Conservation (phyloP, 1,284 basidiomycete genomes). For the Peniophora sp. region DNA sequence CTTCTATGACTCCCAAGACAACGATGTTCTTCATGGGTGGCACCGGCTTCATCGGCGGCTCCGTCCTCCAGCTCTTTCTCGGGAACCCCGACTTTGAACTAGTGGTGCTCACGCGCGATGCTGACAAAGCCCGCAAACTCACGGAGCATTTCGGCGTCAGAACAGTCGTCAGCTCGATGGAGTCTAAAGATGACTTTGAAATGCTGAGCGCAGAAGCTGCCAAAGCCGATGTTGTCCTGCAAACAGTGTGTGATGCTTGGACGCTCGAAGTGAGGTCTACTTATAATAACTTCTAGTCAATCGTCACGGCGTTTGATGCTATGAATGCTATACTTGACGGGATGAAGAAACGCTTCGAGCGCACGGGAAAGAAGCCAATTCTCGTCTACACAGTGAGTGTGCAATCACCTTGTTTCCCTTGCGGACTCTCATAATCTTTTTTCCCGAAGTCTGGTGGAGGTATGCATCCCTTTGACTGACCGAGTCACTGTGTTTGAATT, state of each 20-base stretch:
- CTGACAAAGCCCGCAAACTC: constrained; percentile 27
- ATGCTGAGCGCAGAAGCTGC: constrained; percentile 28
- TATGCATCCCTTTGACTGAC: constrained; percentile 32
- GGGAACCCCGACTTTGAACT: constrained; percentile 28
- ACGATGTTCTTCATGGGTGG: neutral
- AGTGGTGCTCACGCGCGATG: constrained; percentile 33
- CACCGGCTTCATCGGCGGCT: constrained; percentile 43
- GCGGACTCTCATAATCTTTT: neutral
- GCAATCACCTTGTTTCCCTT: no score
- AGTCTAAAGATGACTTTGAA: constrained; percentile 23
- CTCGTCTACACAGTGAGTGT: constrained; percentile 37
- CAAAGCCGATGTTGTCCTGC: constrained; percentile 39
- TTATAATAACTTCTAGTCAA: constrained; percentile 12
- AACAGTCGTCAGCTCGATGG: constrained; percentile 24
- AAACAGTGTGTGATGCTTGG: constrained; percentile 35
- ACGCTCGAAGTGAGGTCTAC: no score
- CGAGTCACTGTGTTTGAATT: constrained; percentile 30
- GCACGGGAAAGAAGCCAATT: constrained; percentile 28
- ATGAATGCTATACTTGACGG: constrained; percentile 38
- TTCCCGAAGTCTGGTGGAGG: constrained; percentile 16
- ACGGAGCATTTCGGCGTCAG: constrained; percentile 21
- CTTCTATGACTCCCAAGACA: neutral
- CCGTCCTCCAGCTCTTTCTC: constrained; percentile 36
- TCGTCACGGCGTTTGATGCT: constrained; percentile 35
- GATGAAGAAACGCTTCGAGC: constrained; percentile 28